Conservation (phyloP, 1,284 basidiomycete genomes). For the Ganoderma leucocontextum region DNA sequence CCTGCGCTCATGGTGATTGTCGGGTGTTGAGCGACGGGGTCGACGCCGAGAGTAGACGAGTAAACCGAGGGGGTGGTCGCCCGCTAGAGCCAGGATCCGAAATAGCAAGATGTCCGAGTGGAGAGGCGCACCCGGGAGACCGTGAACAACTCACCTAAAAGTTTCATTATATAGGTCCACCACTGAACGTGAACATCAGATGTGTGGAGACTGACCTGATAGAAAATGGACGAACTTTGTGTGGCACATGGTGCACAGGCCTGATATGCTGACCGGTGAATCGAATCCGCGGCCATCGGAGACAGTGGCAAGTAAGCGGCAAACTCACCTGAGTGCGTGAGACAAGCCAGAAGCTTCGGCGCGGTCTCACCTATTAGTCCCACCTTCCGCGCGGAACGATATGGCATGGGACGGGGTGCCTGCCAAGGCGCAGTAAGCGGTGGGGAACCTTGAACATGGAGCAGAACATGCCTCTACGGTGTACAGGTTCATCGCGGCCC, state of each 20-base stretch:
- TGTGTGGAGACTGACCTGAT: constrained; percentile 3
- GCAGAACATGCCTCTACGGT: not conserved
- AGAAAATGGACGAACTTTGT: not conserved
- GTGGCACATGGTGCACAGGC: constrained; percentile 10
- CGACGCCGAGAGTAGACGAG: too few relatives aligned
- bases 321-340: not conserved
- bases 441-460: not conserved
- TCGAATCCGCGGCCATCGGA: not conserved
- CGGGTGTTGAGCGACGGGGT: constrained; percentile 1
- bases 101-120: constrained; percentile 14
- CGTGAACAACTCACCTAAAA: not conserved
- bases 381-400: too few relatives aligned
- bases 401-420: not conserved
- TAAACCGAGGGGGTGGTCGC: not conserved
- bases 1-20: constrained; percentile 15
- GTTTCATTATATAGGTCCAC: constrained; percentile 11
- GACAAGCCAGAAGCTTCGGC: too few relatives aligned
- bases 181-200: not conserved
- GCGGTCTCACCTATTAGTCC: too few relatives aligned
- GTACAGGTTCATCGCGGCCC: not conserved
- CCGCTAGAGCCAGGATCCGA: not conserved
- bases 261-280: constrained; percentile 5
- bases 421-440: not conserved
- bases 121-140: constrained; percentile 6
- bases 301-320: not conserved